Percentiles rank a stretch among this genome's conserved stretches.
phyloP scores from a whole-genome alignment of 768 basidiomycete species.

The Collybia sordida region DNA sequence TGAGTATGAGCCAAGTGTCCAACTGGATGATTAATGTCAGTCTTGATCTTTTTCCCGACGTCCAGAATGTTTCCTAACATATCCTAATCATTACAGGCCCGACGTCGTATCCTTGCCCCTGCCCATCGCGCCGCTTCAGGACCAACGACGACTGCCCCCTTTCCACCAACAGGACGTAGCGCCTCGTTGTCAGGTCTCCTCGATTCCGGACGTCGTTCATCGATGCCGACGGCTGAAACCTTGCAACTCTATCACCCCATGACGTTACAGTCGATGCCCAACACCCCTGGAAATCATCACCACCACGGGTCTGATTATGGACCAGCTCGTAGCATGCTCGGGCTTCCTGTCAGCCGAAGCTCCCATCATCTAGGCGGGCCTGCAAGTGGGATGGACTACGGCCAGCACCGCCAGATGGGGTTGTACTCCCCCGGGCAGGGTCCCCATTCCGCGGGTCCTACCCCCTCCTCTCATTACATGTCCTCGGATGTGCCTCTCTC shows the following conservation, averaged over 20 bases:
- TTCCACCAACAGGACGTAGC: constrained; percentile 50
- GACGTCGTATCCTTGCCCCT: constrained; percentile 80
- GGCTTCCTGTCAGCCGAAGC: constrained; percentile 35
- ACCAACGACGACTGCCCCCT: constrained; percentile 78
- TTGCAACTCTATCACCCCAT: constrained; percentile 79
- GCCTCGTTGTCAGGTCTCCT: constrained; percentile 40
- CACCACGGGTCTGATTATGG: constrained; percentile 43
- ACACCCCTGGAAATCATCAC: constrained; percentile 33
- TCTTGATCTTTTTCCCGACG: constrained; percentile 15
- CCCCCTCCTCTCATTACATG: constrained; percentile 33
- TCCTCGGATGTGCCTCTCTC: constrained; percentile 50
- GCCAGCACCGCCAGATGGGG: constrained; percentile 34
- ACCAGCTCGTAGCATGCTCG: constrained; percentile 46
- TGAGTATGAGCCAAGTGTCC: constrained; percentile 88
- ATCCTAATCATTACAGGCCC: constrained; percentile 48
- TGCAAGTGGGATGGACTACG: constrained; percentile 38
- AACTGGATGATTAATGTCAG: constrained; percentile 91
- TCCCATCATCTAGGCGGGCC: constrained; percentile 27
- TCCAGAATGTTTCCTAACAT: constrained; percentile 9
- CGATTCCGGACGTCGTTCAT: constrained; percentile 54
- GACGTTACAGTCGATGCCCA: constrained; percentile 65
- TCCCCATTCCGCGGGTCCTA: constrained; percentile 41
- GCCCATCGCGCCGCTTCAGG: constrained; percentile 75
- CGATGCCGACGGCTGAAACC: constrained; percentile 65
- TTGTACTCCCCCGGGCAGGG: constrained; percentile 36